phyloP scores from a whole-genome alignment of 352 stramenopile species.

The Thalassiosira mediterranea region DNA sequence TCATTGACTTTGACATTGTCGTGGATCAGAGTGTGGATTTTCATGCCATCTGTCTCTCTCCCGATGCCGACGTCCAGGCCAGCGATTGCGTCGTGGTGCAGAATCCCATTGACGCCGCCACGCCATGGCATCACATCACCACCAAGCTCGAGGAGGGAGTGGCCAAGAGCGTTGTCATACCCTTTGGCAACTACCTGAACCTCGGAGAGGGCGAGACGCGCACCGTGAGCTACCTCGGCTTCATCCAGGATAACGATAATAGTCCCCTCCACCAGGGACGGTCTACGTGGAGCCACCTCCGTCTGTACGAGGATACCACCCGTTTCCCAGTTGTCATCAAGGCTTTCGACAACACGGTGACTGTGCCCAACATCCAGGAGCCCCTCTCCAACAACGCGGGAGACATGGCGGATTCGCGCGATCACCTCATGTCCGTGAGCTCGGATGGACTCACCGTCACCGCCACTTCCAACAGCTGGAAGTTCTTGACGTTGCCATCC shows the following conservation, averaged over 20 bases:
- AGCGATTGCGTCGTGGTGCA: neutral
- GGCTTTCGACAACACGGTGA: neutral
- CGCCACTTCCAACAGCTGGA: slow-evolving; percentile 72
- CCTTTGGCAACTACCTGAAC: slow-evolving; percentile 2
- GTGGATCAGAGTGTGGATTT: slow-evolving; percentile 1
- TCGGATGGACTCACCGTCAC: slow-evolving; percentile 70
- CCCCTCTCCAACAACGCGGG: neutral
- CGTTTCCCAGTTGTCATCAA: neutral
- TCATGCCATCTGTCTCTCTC: slow-evolving; percentile 18
- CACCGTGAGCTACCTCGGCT: slow-evolving; percentile 6
- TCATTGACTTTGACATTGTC: slow-evolving; percentile 13
- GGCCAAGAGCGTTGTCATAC: neutral
- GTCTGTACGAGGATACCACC: neutral
- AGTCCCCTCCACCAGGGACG: neutral
- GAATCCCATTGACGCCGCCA: too few species aligned
- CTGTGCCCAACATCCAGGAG: neutral
- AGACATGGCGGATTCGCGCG: neutral
- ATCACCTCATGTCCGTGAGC: slow-evolving; percentile 79
- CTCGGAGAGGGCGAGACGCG: neutral
- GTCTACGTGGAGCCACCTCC: neutral
- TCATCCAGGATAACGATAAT: slow-evolving; percentile 26
- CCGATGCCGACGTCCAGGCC: too few species aligned
- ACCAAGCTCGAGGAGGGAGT: too few species aligned
- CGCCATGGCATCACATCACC: too few species aligned
- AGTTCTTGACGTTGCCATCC: slow-evolving; percentile 59